phyloP scores from a whole-genome alignment of 345 rosid species.

The Camelina hispida region DNA sequence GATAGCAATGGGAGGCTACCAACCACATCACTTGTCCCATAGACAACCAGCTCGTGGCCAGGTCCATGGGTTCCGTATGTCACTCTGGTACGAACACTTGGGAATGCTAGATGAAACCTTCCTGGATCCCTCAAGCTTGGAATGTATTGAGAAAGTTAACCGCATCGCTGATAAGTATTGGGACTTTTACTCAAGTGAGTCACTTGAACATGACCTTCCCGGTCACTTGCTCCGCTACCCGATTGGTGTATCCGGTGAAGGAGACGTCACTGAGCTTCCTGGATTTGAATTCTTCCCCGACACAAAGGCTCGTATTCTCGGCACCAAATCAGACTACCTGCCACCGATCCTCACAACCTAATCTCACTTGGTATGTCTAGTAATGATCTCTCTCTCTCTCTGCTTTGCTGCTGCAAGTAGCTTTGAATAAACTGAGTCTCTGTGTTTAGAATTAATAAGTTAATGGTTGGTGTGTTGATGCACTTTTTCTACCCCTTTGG shows the following conservation, averaged over 20 bases:
- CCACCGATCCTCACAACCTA: constrained; percentile 96
- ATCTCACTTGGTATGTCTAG: constrained; percentile 25
- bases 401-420: constrained; percentile 11
- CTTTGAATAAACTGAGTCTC: constrained; percentile 35
- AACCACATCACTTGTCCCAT: constrained; percentile 80
- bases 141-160: constrained; percentile 77
- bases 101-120: constrained; percentile 87
- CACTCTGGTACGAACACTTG: constrained; percentile 95
- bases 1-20: constrained; percentile 98
- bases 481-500: constrained; percentile 24
- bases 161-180: constrained; percentile 81
- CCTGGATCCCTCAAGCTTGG: constrained; percentile 71
- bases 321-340: constrained; percentile 81
- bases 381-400: constrained; percentile 1
- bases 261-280: constrained; percentile 69
- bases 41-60: constrained; percentile 94
- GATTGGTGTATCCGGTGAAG: constrained; percentile 63
- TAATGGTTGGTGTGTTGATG: constrained; percentile 38
- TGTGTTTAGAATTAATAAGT: constrained; percentile 37
- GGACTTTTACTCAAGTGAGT: constrained; percentile 83
- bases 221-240: constrained; percentile 99
- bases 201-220: constrained; percentile 79
- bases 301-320: constrained; percentile 86
- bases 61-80: constrained; percentile 95
- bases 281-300: constrained; percentile 86